phyloP scores from a whole-genome alignment of 2,329 filamentous ascomycete genomes.

The Fusarium sp. region DNA sequence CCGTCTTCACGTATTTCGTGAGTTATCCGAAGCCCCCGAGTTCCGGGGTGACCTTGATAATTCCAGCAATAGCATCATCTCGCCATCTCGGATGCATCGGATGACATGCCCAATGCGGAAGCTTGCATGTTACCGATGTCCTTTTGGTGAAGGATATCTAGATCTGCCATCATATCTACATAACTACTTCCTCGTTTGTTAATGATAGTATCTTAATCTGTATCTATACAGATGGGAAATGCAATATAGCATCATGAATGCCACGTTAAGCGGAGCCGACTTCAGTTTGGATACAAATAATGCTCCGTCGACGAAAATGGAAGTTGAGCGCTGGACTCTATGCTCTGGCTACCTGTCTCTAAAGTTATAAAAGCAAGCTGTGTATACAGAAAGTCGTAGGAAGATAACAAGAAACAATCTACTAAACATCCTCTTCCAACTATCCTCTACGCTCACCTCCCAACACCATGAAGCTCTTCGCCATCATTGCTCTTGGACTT shows the following conservation, averaged over 20 bases:
- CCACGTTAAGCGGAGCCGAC: not conserved
- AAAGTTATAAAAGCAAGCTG: not conserved
- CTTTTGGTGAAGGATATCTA: not conserved
- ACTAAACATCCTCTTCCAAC: no score
- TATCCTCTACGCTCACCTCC: not conserved
- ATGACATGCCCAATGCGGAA: not conserved
- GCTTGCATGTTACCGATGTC: not conserved
- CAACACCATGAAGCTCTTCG: not conserved
- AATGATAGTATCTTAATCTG: not conserved
- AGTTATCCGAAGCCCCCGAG: not conserved
- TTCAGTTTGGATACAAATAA: not conserved
- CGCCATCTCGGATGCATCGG: not conserved
- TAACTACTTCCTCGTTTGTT: not conserved
- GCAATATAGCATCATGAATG: not conserved
- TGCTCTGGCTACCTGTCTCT: not conserved
- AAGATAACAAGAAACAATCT: not conserved
- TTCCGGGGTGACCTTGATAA: not conserved
- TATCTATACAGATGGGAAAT: not conserved
- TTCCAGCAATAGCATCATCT: not conserved
- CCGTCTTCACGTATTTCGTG: not conserved
- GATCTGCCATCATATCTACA: not conserved
- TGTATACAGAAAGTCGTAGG: fast-evolving
- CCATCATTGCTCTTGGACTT: not conserved
- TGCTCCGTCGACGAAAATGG: not conserved
- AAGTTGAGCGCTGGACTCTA: not conserved